These are phyloP conservation scores for Dryas integrifolia DNA, from an alignment of 331 rosid species.

Conservation along the genomic window DNA sequence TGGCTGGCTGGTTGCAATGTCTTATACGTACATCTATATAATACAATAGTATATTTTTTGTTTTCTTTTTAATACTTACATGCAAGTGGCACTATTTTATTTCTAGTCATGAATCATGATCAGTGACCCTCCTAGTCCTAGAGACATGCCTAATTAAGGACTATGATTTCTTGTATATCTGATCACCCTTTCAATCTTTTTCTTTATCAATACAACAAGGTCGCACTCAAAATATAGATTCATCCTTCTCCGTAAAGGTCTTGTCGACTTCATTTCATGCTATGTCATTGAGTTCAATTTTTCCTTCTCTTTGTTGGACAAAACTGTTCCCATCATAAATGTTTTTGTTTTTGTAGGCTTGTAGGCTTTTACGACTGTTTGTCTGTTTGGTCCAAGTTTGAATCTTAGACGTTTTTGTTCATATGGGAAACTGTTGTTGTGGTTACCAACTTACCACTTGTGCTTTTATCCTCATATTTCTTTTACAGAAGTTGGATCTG, in stretches of 20 bases:
- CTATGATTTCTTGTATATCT: constrained; percentile 1
- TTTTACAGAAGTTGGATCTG: constrained; percentile 5
- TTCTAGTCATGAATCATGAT: neutral
- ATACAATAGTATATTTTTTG: neutral
- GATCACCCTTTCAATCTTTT: constrained; percentile 1
- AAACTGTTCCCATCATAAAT: constrained; percentile 5
- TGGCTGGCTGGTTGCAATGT: constrained; percentile 15
- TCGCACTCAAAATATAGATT: neutral
- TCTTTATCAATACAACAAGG: neutral
- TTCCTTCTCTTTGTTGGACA: neutral
- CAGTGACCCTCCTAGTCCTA: neutral
- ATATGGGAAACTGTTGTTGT: constrained; percentile 17
- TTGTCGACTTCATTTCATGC: constrained; percentile 11
- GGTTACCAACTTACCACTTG: neutral
- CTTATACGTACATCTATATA: neutral
- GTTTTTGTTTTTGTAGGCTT: constrained; percentile 10
- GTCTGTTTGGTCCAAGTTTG: neutral
- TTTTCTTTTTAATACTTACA: neutral
- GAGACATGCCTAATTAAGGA: neutral
- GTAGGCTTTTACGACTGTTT: constrained; percentile 15
- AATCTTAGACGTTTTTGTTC: constrained; percentile 3
- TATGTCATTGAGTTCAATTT: neutral
- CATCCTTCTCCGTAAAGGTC: constrained; percentile 12
- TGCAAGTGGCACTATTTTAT: constrained; percentile 23
- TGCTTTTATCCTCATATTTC: constrained; percentile 1